Evolutionary conservation across 75 land plant species (phyloP).

Genomic region (Selaginella tamariscina): DNA sequence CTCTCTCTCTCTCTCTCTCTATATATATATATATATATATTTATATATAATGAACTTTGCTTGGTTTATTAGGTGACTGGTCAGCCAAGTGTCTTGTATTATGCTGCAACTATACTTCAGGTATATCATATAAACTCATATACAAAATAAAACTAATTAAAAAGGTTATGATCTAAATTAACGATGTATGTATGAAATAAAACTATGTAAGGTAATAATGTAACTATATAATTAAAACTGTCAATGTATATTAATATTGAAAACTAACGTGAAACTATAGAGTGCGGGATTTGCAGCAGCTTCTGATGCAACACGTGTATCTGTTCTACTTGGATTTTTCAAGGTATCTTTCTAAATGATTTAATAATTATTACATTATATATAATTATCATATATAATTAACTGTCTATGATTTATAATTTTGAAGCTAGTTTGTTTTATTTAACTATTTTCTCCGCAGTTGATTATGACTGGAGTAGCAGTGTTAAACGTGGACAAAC

Average conservation of each 20-base stretch:
- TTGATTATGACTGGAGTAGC: constrained; percentile 87
- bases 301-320: constrained; percentile 77
- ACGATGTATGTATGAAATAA: no score
- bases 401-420: no score
- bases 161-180: no score
- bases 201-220: no score
- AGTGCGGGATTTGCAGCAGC: constrained; percentile 98
- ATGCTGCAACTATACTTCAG: constrained; percentile 95
- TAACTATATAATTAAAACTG: no score
- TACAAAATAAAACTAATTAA: not conserved
- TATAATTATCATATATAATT: no score
- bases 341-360: constrained; percentile 53
- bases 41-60: not conserved
- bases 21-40: not conserved
- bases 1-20: not conserved
- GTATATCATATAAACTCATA: constrained; percentile 19
- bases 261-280: constrained; percentile 19
- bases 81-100: constrained; percentile 94
- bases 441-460: no score
- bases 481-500: constrained; percentile 74
- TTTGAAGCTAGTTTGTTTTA: no score
- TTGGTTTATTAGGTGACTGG: constrained; percentile 61
- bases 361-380: no score
- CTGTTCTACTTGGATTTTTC: constrained; percentile 73
- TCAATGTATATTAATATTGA: not conserved